Evolutionary conservation across 2,329 filamentous ascomycete genomes (phyloP), one percentile per base, ranked within the genome.

Genomic region (Allantophomopsis cytisporea): DNA sequence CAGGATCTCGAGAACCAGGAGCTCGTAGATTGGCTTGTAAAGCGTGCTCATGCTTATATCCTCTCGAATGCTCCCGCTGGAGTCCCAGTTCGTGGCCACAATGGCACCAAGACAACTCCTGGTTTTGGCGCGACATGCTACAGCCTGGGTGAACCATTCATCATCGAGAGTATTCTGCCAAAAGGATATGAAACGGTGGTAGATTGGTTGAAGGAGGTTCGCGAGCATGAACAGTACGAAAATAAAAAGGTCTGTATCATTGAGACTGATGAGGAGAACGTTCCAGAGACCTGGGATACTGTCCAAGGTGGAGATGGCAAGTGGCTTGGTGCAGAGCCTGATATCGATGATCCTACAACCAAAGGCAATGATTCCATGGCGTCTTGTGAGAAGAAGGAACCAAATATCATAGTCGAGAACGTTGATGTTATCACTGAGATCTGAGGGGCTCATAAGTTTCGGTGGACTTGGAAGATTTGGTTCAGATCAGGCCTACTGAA

Each of bases 41-140:
- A 80, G 64, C 74, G 75, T 34, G 66, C 67, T 8, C 71, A 81
- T 11, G 74, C 67, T 12, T 87, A 83, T 52, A 50, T 73, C 7
- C 49, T 68, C n/a, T 76, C 70, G 12, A 39, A 58, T 0, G 60
- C 71, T 4, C 66, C 71, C 0, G 48, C 70, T 0, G 70, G 71
- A 32, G 65, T 60, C 1, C 67, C 69, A 2, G 56, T 85, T 6
- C 61, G 69, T 0, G 69, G 71, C 1, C 62, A 70, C 1, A 52
- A 63, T 2, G 68, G 70, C 7, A 31, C 12, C 13, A 44, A 45
- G 12, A 14, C 31, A n/a, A 18, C 50, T 15, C 38, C 63, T 0
- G 47, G 56, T 10, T 62, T 71, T 34, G 80, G 80, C 5, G 81
- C 74, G 46, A 80, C 81, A 4, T 69, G 76, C 44, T 81, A 80